These are phyloP conservation scores for Vanderwaltozyma verrucispora DNA, from an alignment of 805 yeast species.

Conservation along the genomic window DNA sequence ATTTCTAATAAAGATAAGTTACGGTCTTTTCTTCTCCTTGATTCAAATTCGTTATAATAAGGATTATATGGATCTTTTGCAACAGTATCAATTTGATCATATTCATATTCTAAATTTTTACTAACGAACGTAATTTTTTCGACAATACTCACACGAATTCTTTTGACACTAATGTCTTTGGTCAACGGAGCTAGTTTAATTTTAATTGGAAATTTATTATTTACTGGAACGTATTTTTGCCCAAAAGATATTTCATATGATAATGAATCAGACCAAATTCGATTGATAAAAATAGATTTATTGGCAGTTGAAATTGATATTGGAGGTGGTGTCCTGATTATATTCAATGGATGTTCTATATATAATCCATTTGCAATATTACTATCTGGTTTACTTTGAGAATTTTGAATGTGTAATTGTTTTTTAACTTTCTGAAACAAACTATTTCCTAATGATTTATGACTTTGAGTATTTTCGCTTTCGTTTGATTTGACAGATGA, in stretches of 20 bases:
- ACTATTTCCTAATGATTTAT: conserved; percentile 6
- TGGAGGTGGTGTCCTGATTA: conserved; percentile 36
- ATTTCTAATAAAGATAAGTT: conserved; percentile 52
- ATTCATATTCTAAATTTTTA: conserved; percentile 41
- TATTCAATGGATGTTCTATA: conserved; percentile 26
- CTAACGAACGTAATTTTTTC: conserved; percentile 59
- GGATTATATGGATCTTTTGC: conserved; percentile 26
- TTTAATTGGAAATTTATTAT: conserved; percentile 48
- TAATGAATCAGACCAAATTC: conserved; percentile 62
- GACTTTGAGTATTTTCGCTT: too few species aligned
- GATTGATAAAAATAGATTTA: conserved; percentile 67
- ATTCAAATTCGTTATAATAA: conserved; percentile 24
- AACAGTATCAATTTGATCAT: conserved; percentile 38
- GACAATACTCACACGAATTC: conserved; percentile 54
- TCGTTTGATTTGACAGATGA: too few species aligned
- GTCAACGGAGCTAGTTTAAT: conserved; percentile 57
- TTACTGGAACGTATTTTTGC: conserved; percentile 54
- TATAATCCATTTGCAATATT: conserved; percentile 9
- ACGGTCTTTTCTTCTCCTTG: conserved; percentile 36
- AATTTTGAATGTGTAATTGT: conserved; percentile 11
- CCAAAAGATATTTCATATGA: conserved; percentile 67
- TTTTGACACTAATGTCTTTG: conserved; percentile 49
- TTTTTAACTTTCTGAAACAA: conserved; percentile 22
- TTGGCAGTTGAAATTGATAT: conserved; percentile 36
- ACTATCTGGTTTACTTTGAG: conserved; percentile 2